Conservation (phyloP, 164 flowering plant genomes). For the Chloranthus sessilifolius region DNA sequence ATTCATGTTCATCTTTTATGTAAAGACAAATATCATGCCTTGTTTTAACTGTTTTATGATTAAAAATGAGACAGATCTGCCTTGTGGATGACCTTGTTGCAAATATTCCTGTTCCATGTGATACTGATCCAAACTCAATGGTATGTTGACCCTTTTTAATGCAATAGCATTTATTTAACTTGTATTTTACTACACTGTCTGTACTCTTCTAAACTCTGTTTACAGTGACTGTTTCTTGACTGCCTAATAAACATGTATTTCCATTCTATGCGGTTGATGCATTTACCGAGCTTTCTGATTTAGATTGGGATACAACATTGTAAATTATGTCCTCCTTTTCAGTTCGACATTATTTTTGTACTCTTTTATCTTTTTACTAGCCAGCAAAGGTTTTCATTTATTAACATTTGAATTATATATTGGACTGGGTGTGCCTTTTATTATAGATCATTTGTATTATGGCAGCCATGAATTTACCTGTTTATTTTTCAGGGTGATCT, state of each 20-base stretch:
- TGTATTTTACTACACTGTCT: too few species aligned
- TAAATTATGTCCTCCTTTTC: too few species aligned
- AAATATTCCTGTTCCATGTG: constrained; percentile 6
- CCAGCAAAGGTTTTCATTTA: neutral
- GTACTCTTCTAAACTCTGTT: too few species aligned
- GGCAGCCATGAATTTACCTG: neutral
- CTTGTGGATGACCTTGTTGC: constrained; percentile 6
- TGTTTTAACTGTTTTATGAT: neutral
- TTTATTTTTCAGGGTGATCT: constrained; percentile 32
- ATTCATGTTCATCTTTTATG: too few species aligned
- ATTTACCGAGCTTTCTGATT: too few species aligned
- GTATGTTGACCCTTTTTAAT: neutral
- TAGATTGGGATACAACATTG: too few species aligned
- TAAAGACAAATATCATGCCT: too few species aligned
- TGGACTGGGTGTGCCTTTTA: neutral
- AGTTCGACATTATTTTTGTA: too few species aligned
- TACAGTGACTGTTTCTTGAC: too few species aligned
- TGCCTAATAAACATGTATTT: too few species aligned
- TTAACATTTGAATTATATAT: neutral
- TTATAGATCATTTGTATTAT: neutral
- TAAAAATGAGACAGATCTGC: constrained; percentile 5
- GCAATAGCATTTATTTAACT: neutral
- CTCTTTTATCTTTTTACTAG: neutral
- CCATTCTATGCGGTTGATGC: too few species aligned
- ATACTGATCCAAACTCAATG: constrained; percentile 9